These are phyloP conservation scores for Boletus rufocinnamomeus DNA, from an alignment of 768 basidiomycete genomes.

Conservation along the genomic window DNA sequence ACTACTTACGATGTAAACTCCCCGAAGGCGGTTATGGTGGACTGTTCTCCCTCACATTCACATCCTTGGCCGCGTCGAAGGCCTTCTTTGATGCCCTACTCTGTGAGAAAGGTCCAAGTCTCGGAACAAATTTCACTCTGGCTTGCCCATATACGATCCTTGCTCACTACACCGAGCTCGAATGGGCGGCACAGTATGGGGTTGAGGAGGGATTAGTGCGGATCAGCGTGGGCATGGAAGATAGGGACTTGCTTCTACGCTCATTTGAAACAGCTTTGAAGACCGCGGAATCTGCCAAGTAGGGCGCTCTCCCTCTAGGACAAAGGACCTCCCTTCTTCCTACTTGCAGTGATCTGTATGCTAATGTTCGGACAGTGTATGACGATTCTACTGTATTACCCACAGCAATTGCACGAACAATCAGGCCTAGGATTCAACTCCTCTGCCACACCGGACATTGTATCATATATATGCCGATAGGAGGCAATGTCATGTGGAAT, in stretches of 20 bases:
- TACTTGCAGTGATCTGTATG: not conserved
- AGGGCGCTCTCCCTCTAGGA: not conserved
- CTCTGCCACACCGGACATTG: not conserved
- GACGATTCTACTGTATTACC: not conserved
- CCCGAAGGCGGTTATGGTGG: slow-evolving; percentile 71
- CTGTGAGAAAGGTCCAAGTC: slow-evolving; percentile 86
- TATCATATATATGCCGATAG: too few species aligned
- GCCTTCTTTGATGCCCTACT: slow-evolving; percentile 85
- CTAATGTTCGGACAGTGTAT: not conserved
- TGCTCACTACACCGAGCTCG: slow-evolving; percentile 86
- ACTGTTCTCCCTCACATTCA: slow-evolving; percentile 86
- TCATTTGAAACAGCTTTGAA: slow-evolving; percentile 66
- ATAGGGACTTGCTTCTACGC: slow-evolving; percentile 51
- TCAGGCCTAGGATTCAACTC: slow-evolving; percentile 5
- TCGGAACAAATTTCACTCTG: slow-evolving; percentile 95
- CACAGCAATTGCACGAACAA: not conserved
- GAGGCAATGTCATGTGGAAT: not conserved
- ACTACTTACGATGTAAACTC: slow-evolving; percentile 73
- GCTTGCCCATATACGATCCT: slow-evolving; percentile 93
- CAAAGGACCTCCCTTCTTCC: not conserved
- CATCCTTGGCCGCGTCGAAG: slow-evolving; percentile 58
- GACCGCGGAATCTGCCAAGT: slow-evolving; percentile 60
- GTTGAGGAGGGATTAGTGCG: slow-evolving; percentile 84
- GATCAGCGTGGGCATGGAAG: slow-evolving; percentile 91
- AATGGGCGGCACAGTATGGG: slow-evolving; percentile 88